Conservation (phyloP, 2,329 filamentous ascomycete species). For the Aspergillus novoparasiticus region DNA sequence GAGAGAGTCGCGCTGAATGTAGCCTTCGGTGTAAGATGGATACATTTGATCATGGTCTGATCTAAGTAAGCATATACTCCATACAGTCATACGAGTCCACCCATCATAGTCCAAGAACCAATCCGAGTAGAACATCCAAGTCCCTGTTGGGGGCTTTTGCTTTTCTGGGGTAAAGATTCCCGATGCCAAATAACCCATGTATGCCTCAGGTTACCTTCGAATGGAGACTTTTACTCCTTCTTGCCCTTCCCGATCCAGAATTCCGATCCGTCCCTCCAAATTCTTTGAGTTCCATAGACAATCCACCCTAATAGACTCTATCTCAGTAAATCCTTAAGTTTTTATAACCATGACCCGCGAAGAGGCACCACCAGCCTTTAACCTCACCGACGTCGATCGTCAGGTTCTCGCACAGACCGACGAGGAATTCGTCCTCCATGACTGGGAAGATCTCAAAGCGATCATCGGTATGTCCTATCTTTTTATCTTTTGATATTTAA, state of each 20-base stretch:
- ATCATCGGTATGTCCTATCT: conserved; percentile 52
- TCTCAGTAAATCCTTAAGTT: neutral
- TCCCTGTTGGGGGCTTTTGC: conserved; percentile 10
- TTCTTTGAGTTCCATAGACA: neutral
- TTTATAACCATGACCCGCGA: conserved; percentile 14
- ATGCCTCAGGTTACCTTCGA: conserved; percentile 7
- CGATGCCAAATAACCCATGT: neutral
- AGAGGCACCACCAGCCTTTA: conserved; percentile 41
- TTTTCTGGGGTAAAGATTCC: conserved; percentile 20
- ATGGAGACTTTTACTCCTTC: neutral
- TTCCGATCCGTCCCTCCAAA: conserved; percentile 10
- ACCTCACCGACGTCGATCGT: conserved; percentile 53
- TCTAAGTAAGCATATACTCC: neutral
- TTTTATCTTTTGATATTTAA: neutral
- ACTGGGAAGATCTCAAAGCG: conserved; percentile 55
- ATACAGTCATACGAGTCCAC: neutral
- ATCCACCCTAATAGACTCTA: neutral
- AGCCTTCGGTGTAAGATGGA: neutral
- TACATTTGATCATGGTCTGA: neutral
- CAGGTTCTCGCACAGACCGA: conserved; percentile 54
- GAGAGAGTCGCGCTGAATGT: neutral
- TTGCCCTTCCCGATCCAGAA: conserved; percentile 16
- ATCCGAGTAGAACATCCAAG: neutral
- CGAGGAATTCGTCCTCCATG: conserved; percentile 54
- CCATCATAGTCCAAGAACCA: neutral